Evolutionary conservation across 2,329 filamentous ascomycete species (phyloP).

Genomic region (Xylaria sp.): DNA sequence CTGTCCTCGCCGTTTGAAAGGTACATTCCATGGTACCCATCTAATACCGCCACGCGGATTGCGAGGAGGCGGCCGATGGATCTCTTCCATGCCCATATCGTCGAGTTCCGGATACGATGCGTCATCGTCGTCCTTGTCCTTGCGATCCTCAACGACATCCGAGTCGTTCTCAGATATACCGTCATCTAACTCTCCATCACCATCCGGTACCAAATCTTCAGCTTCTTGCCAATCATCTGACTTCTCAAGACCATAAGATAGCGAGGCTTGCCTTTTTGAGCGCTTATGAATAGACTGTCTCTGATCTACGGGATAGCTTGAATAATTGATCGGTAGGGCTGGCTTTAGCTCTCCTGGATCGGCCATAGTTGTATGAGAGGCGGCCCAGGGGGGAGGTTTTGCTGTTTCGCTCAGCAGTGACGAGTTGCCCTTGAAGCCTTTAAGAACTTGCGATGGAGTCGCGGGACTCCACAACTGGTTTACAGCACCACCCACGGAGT

Average conservation of each 20-base stretch:
- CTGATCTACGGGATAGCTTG: neutral
- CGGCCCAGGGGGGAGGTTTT: slow-evolving; percentile 5
- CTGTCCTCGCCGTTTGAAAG: slow-evolving; percentile 73
- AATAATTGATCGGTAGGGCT: neutral
- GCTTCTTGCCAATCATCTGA: neutral
- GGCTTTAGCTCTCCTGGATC: slow-evolving; percentile 18
- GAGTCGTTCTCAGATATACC: slow-evolving; percentile 6
- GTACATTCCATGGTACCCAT: slow-evolving; percentile 81
- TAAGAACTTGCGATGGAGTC: slow-evolving; percentile 25
- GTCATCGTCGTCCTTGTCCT: slow-evolving; percentile 41
- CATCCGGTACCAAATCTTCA: neutral
- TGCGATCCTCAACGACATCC: slow-evolving; percentile 24
- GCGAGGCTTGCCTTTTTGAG: no score
- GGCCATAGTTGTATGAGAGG: slow-evolving; percentile 22
- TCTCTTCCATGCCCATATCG: slow-evolving; percentile 40
- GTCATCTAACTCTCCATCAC: neutral
- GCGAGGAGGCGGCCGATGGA: slow-evolving; percentile 35
- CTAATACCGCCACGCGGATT: slow-evolving; percentile 62
- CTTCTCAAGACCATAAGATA: neutral
- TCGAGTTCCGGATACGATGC: slow-evolving; percentile 44
- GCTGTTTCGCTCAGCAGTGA: slow-evolving; percentile 16
- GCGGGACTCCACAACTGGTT: slow-evolving; percentile 22
- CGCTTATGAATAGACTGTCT: no score
- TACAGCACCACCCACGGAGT: slow-evolving; percentile 10
- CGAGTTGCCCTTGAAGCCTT: slow-evolving; percentile 9